Conservation (phyloP, 495 filamentous ascomycete genomes). For the Poronia punctata region DNA sequence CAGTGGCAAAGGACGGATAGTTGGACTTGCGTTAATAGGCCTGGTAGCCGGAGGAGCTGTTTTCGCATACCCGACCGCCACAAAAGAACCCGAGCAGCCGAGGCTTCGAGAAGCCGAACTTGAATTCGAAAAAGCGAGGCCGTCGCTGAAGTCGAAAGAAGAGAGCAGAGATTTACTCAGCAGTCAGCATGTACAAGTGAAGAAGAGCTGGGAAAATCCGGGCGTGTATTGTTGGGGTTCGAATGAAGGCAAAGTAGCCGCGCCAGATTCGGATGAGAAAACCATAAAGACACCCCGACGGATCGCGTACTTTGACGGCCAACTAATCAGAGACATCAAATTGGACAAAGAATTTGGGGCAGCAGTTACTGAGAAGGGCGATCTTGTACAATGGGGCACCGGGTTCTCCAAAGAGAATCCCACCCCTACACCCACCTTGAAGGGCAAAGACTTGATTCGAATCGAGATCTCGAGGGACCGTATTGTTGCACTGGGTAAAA, state of each 20-base stretch:
- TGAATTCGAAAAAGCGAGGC: constrained; percentile 54
- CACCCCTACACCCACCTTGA: constrained; percentile 62
- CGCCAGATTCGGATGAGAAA: constrained; percentile 70
- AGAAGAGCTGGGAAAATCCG: constrained; percentile 80
- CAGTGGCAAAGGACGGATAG: constrained; percentile 9
- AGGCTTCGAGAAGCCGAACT: constrained; percentile 36
- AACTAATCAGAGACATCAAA: constrained; percentile 80
- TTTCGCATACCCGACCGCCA: constrained; percentile 14
- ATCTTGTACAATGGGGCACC: constrained; percentile 86
- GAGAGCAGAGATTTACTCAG: constrained; percentile 65
- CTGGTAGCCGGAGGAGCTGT: constrained; percentile 15
- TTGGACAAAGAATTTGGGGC: constrained; percentile 77
- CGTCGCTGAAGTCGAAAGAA: constrained; percentile 50
- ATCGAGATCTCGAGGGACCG: constrained; percentile 72
- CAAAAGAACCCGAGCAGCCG: constrained; percentile 4
- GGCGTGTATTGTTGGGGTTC: constrained; percentile 92
- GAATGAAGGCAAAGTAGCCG: constrained; percentile 77
- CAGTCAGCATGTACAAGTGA: constrained; percentile 75
- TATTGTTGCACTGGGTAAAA: constrained; percentile 68
- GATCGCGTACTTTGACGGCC: constrained; percentile 77
- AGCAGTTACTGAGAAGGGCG: constrained; percentile 80
- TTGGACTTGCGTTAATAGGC: constrained; percentile 15
- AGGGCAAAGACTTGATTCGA: constrained; percentile 70
- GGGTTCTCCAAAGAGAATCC: constrained; percentile 50
- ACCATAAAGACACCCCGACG: constrained; percentile 73